Evolutionary conservation across 805 yeast species (phyloP).

Genomic region (Lipomyces chichibuensis): DNA sequence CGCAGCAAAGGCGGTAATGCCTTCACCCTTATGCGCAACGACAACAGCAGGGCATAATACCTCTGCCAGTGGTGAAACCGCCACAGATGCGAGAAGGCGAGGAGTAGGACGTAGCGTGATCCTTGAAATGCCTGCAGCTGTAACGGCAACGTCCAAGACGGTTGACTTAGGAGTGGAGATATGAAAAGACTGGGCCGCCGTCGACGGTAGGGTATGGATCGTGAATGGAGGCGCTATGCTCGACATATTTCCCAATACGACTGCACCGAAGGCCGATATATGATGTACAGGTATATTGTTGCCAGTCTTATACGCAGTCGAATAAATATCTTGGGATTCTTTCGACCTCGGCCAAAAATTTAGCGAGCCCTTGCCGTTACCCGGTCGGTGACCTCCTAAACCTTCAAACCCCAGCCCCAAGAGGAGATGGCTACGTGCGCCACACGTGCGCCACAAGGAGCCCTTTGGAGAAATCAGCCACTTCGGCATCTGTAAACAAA

Average conservation of each 20-base stretch:
- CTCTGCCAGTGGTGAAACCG: conserved; percentile 32
- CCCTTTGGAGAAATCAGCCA: too few relatives aligned
- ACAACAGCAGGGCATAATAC: conserved; percentile 29
- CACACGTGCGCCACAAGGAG: too few relatives aligned
- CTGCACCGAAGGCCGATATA: not conserved
- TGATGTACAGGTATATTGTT: not conserved
- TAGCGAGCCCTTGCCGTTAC: not conserved
- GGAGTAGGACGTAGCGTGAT: conserved; percentile 29
- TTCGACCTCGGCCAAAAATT: too few relatives aligned
- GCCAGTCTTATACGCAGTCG: not conserved
- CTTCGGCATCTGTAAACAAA: too few relatives aligned
- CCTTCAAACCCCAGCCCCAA: too few relatives aligned
- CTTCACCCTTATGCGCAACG: conserved; percentile 1
- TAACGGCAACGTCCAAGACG: conserved; percentile 25
- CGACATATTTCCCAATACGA: conserved; percentile 11
- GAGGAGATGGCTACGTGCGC: too few relatives aligned
- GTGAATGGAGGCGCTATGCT: conserved; percentile 26
- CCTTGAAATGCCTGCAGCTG: conserved; percentile 28
- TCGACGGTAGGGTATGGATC: conserved; percentile 19
- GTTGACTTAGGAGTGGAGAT: conserved; percentile 27
- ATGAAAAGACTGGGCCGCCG: conserved; percentile 8
- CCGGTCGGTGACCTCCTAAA: not conserved
- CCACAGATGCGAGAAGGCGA: conserved; percentile 28
- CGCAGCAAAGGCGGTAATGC: conserved; percentile 22
- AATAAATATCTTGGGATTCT: too few relatives aligned